A percentile compares a stretch with the other conserved stretches of the same genome.
Conservation (phyloP, 2,329 filamentous ascomycete genomes). For the Onygena corvina region DNA sequence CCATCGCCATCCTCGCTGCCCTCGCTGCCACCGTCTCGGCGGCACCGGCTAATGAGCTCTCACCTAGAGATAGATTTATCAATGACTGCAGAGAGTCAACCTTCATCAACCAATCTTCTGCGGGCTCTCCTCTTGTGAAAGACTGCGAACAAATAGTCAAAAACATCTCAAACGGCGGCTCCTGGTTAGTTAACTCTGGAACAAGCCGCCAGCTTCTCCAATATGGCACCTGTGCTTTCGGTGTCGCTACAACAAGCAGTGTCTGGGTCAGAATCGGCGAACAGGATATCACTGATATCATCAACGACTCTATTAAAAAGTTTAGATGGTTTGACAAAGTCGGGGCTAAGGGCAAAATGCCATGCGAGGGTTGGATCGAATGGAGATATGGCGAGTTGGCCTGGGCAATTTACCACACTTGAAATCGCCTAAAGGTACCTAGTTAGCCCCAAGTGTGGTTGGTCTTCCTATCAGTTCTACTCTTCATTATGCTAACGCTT, state of each 20-base stretch:
- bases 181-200: neutral
- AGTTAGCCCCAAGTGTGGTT: too few relatives aligned
- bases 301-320: neutral
- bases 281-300: neutral
- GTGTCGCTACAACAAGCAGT: neutral
- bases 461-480: too few relatives aligned
- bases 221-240: neutral
- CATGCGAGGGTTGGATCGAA: neutral
- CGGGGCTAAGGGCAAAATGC: neutral
- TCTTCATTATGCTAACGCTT: too few relatives aligned
- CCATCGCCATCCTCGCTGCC: neutral
- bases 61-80: neutral
- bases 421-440: neutral
- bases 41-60: neutral
- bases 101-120: neutral
- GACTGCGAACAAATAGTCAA: neutral
- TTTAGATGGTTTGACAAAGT: neutral
- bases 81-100: neutral
- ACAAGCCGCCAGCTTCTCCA: neutral
- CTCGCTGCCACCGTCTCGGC: neutral
- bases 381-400: neutral
- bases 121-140: neutral
- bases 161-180: neutral
- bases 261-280: neutral
- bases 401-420: neutral